Percentiles rank a stretch among this genome's conserved stretches.
Evolutionary conservation across 495 filamentous ascomycete genomes (phyloP).

Genomic region (Geoglossum glabrum): DNA sequence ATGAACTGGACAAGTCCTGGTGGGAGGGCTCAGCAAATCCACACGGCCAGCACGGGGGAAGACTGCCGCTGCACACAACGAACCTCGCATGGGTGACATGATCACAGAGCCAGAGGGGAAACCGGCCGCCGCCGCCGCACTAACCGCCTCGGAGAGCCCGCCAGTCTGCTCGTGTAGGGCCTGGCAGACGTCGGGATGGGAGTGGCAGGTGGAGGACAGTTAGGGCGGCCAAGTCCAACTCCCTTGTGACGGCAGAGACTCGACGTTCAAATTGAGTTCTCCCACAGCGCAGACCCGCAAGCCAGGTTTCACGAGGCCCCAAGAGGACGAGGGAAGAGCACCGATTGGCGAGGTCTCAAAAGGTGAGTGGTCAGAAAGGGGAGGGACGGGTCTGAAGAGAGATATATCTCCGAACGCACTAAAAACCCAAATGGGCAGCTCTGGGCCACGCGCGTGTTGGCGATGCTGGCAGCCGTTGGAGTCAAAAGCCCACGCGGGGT

Average conservation of each 20-base stretch:
- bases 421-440: background rate
- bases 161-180: constrained; percentile 8
- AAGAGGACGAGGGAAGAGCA: background rate
- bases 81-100: constrained; percentile 46
- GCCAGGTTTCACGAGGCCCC: background rate
- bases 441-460: background rate
- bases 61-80: background rate
- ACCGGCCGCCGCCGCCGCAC: constrained; percentile 29
- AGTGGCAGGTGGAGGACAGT: background rate
- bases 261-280: constrained; percentile 1
- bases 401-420: background rate
- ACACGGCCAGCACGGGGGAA: background rate
- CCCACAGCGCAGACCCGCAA: background rate
- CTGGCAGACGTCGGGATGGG: background rate
- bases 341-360: background rate
- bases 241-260: background rate
- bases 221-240: background rate
- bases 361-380: background rate
- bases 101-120: constrained; percentile 37
- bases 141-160: constrained; percentile 26
- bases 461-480: background rate
- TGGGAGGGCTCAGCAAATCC: background rate
- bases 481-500: too few species aligned
- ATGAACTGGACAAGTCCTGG: constrained; percentile 89
- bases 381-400: background rate